Evolutionary conservation across 2,329 filamentous ascomycete species (phyloP), one percentile per base, ranked within the genome.

Genomic region (Aspergillus fijiensis): DNA sequence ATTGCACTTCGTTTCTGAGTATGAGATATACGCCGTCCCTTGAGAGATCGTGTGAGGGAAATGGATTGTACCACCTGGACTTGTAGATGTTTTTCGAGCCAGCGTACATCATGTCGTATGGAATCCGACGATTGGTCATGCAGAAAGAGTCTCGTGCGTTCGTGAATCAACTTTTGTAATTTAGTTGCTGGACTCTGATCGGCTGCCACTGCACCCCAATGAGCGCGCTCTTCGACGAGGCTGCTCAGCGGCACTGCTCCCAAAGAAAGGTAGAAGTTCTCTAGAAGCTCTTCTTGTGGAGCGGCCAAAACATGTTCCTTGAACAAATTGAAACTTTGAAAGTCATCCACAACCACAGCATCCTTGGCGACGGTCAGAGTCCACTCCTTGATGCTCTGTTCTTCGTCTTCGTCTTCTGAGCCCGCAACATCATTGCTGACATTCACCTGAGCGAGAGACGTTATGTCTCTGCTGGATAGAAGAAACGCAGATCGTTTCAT

Each of bases 141-240:
- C 29, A 99, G 80, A 74, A 98, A 99, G 27, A 99, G 84, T 65
- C 94, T 91, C 57, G 90, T 89, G 57, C 95, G 87, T 74, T 99
- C 96, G 4, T 96, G 80, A 19, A 98, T 90, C 63, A 94, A 87
- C 67, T 89, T 92, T 57, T 89, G 87, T 49, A 98, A 77, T 70
- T 86, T 86, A 54, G 83, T 79, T 2, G 89, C 90, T n/a, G 81
- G 77, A 27, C 83, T 84, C 70, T 94, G 90, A 68, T 91, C 89
- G 4, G 85, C 79, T 14, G 84, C 83, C 45, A 85, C 78, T 2
- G 82, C 78, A 0, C 92, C 92, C 67, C 95, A 87, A 29, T 84
- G 85, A 21, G 91, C 82, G 59, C 93, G 87, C 70, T 94, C 89
- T 67, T 92, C 87, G 12, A 98, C 89, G 19, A 94, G 84, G 58